Evolutionary conservation across 345 rosid genomes (phyloP), one percentile per base, ranked within the genome.

Genomic region (Corchorus olitorius): DNA sequence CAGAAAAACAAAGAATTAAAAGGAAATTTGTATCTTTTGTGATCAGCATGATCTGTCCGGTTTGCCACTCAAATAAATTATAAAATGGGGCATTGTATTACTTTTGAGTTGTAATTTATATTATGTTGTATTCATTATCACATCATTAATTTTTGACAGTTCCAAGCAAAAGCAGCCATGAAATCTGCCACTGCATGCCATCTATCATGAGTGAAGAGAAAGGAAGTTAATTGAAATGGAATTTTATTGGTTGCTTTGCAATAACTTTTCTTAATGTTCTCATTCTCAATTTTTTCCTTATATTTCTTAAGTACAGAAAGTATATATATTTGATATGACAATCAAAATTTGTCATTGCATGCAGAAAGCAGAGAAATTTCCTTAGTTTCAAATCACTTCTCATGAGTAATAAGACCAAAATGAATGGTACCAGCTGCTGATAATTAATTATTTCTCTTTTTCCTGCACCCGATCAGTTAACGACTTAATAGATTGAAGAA

Each of bases 181-280:
- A 54, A 54, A 54, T 3, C 27, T 27, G 27, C 27, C 1, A 27
- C 27, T 27, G 27, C 27, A 27, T 54, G 10, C 58, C 58, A 37
- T 78, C 53, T 43, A 56, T 59, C 27, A 78, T 56, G 84, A 78
- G 82, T 78, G 63, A 46, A 46, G 58, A 55, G 65, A 76, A 81
- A 80, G 83, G 67, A 54, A 71, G 22, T 37, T 43, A 53, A 65
- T 48, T 33, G 64, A 2, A 39, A 39, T 0, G 43, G 43, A 2
- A 39, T 39, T 39, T 39, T 39, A 54, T 79, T 56, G 84, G 64
- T 53, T 83, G 80, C 82, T 69, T 46, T 73, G 43, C 72, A 75
- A 78, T 76, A 27, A 27, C 27, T 35, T 37, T 3, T 20, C 14
- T 3, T 20, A 27, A 59, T 10, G 9, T 34, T 62, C 19, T 62